Percentiles rank a stretch among this genome's conserved stretches.
Conservation (phyloP, 129 eudicot genomes). For the Flaveria ramosissima region DNA sequence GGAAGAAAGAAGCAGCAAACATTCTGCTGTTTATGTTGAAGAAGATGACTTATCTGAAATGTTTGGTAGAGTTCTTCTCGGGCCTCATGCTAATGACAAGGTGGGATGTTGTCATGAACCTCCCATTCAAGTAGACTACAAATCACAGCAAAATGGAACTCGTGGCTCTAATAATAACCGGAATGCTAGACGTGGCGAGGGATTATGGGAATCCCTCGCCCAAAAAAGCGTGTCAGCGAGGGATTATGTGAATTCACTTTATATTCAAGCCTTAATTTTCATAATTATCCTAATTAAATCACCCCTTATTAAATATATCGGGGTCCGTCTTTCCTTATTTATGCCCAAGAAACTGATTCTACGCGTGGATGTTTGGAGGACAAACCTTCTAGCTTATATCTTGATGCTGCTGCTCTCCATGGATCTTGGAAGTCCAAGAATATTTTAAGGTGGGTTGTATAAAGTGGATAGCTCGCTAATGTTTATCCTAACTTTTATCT, state of each 20-base stretch:
- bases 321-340: no score
- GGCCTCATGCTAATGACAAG: slow-evolving; percentile 33
- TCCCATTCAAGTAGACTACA: slow-evolving; percentile 9
- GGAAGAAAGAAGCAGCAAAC: slow-evolving; percentile 78
- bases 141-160: slow-evolving; percentile 19
- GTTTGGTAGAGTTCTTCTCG: slow-evolving; percentile 71
- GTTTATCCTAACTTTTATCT: no score
- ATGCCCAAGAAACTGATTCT: slow-evolving; percentile 63
- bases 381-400: slow-evolving; percentile 63
- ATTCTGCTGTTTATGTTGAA: slow-evolving; percentile 61
- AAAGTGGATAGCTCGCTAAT: no score
- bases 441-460: slow-evolving; percentile 42
- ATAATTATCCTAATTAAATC: no score
- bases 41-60: slow-evolving; percentile 59
- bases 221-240: no score
- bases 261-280: no score
- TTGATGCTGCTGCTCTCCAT: slow-evolving; percentile 62
- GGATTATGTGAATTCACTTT: no score
- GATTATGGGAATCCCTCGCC: no score
- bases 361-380: slow-evolving; percentile 56
- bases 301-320: no score
- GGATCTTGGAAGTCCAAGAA: slow-evolving; percentile 58
- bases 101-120: slow-evolving; percentile 15
- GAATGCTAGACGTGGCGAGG: slow-evolving; percentile 35
- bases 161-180: slow-evolving; percentile 34